Evolutionary conservation across 2,329 filamentous ascomycete species (phyloP).

Genomic region (Cladosporium velox): DNA sequence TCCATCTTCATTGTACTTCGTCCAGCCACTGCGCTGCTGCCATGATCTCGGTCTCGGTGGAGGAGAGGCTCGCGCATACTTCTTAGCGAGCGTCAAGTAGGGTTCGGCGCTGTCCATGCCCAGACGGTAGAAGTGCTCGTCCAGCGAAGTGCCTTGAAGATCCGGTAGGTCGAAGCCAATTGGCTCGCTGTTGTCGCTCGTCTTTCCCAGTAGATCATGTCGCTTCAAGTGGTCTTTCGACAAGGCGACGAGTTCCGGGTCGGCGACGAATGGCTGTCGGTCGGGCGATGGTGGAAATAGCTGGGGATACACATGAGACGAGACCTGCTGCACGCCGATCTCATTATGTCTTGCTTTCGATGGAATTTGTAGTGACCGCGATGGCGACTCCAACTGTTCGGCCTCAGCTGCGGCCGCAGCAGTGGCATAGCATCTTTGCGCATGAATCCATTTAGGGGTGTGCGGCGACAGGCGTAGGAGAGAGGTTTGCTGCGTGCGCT

Average conservation of each 20-base stretch:
- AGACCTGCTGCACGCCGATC: slow-evolving; percentile 92
- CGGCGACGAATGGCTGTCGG: slow-evolving; percentile 61
- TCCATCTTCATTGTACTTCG: slow-evolving; percentile 80
- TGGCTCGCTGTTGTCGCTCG: slow-evolving; percentile 70
- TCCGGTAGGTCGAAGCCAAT: slow-evolving; percentile 83
- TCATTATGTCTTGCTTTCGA: slow-evolving; percentile 76
- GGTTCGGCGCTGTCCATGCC: slow-evolving; percentile 86
- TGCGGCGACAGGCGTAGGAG: slow-evolving; percentile 37
- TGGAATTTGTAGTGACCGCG: slow-evolving; percentile 39
- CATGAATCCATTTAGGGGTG: slow-evolving; percentile 32
- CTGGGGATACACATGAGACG: slow-evolving; percentile 77
- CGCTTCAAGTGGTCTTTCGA: slow-evolving; percentile 78
- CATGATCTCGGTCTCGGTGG: slow-evolving; percentile 69
- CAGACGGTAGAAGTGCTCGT: slow-evolving; percentile 91
- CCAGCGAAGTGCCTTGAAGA: slow-evolving; percentile 76
- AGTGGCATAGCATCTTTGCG: slow-evolving; percentile 31
- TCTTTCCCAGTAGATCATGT: slow-evolving; percentile 89
- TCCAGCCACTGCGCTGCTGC: slow-evolving; percentile 84
- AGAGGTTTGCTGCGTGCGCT: slow-evolving; percentile 41
- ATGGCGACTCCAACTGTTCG: slow-evolving; percentile 19
- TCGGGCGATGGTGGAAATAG: slow-evolving; percentile 66
- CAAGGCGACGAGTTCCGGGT: slow-evolving; percentile 75
- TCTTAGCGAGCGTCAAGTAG: slow-evolving; percentile 72
- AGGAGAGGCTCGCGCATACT: slow-evolving; percentile 65
- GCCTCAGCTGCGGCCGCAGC: slow-evolving; percentile 21